A percentile compares a stretch with the other conserved stretches of the same genome.
Conservation (phyloP, 2,329 filamentous ascomycete genomes). For the Corynespora cassiicola region DNA sequence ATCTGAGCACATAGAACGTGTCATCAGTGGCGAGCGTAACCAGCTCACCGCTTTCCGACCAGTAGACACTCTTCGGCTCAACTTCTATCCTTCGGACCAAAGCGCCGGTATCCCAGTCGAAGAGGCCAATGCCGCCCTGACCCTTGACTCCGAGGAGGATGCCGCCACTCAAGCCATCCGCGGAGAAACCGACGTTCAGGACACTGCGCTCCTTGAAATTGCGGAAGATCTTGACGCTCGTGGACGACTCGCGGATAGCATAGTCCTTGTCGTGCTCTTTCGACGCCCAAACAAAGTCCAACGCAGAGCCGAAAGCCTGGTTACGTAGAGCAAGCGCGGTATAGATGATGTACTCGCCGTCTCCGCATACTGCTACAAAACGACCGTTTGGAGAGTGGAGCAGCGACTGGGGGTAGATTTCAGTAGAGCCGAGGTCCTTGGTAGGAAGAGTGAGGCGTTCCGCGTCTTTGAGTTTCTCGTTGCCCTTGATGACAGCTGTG, state of each 20-base stretch:
- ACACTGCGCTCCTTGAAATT: slow-evolving; percentile 97
- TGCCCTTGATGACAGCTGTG: slow-evolving; percentile 92
- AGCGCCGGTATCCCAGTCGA: slow-evolving; percentile 91
- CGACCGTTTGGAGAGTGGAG: slow-evolving; percentile 95
- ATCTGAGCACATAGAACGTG: slow-evolving; percentile 91
- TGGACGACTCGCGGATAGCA: slow-evolving; percentile 91
- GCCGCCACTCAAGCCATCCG: slow-evolving; percentile 88
- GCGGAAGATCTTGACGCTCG: slow-evolving; percentile 95
- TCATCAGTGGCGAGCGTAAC: slow-evolving; percentile 94
- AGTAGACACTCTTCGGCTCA: slow-evolving; percentile 78
- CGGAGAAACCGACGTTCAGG: slow-evolving; percentile 92
- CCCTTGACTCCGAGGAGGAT: slow-evolving; percentile 93
- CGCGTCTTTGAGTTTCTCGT: slow-evolving; percentile 87
- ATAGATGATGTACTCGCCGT: slow-evolving; percentile 99
- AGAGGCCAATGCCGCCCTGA: slow-evolving; percentile 92
- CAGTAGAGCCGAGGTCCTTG: slow-evolving; percentile 94
- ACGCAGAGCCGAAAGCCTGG: slow-evolving; percentile 92
- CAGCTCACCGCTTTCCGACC: slow-evolving; percentile 95
- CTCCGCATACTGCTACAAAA: slow-evolving; percentile 88
- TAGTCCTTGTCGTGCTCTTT: slow-evolving; percentile 99
- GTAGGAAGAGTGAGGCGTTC: slow-evolving; percentile 84
- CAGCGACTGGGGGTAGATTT: slow-evolving; percentile 94
- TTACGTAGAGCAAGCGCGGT: slow-evolving; percentile 96
- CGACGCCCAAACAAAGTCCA: slow-evolving; percentile 96
- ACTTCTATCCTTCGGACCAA: slow-evolving; percentile 92